phyloP scores from a whole-genome alignment of 2,329 filamentous ascomycete genomes.

The Sporothrix curviconia region DNA sequence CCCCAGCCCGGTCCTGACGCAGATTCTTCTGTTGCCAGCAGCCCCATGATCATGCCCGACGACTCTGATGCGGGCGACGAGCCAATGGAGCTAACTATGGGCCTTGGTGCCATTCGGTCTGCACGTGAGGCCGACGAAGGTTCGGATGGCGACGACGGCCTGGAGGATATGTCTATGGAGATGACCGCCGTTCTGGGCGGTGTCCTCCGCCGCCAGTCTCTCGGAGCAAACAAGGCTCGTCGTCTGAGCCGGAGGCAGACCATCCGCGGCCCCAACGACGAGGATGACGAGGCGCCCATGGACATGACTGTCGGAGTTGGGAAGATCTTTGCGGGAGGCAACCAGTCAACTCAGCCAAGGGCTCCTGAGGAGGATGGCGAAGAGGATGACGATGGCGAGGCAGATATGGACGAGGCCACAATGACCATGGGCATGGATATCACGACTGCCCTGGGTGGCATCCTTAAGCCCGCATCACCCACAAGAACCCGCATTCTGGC shows the following conservation, averaged over 20 bases:
- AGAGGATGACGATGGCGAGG: constrained; percentile 27
- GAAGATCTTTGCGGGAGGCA: constrained; percentile 41
- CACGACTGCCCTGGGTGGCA: constrained; percentile 56
- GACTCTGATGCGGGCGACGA: constrained; percentile 46
- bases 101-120: constrained; percentile 62
- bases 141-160: constrained; percentile 33
- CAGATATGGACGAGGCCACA: constrained; percentile 31
- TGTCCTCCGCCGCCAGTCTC: constrained; percentile 31
- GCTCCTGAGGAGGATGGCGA: constrained; percentile 17
- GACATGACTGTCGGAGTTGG: constrained; percentile 57
- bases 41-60: constrained; percentile 31
- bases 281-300: constrained; percentile 33
- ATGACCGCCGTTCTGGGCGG: constrained; percentile 61
- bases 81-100: constrained; percentile 75
- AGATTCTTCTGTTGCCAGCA: constrained; percentile 22
- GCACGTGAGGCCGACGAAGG: constrained; percentile 26
- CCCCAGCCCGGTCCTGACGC: constrained; percentile 25
- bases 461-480: constrained; percentile 41
- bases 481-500: constrained; percentile 30
- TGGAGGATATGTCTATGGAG: constrained; percentile 75
- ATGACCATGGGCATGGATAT: constrained; percentile 62
- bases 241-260: constrained; percentile 21
- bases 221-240: constrained; percentile 13
- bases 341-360: neutral
- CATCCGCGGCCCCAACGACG: constrained; percentile 21